Percentiles rank a stretch among this genome's conserved stretches.
phyloP scores from a whole-genome alignment of 1,139 yeast genomes.

The Suhomyces bribrorum region DNA sequence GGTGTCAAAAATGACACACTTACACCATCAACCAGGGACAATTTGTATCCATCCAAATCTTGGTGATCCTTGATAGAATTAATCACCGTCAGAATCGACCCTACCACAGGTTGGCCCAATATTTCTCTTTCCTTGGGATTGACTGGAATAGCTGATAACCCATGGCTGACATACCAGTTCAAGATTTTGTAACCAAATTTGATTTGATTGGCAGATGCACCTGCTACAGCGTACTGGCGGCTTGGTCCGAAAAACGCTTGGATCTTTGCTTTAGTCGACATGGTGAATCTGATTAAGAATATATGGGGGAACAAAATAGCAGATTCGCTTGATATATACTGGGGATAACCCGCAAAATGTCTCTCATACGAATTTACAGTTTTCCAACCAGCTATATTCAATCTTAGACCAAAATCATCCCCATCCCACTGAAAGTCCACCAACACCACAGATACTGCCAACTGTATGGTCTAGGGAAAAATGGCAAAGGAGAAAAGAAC shows the following conservation, averaged over 20 bases:
- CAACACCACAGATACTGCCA: no score
- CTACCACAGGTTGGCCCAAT: slow-evolving; percentile 44
- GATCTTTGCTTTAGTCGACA: slow-evolving; percentile 45
- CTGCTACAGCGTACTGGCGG: slow-evolving; percentile 67
- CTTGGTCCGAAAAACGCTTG: slow-evolving; percentile 52
- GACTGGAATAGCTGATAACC: slow-evolving; percentile 64
- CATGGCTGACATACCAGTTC: slow-evolving; percentile 63
- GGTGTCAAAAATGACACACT: slow-evolving; percentile 74
- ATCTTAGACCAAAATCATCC: no score
- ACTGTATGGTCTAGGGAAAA: no score
- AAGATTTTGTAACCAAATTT: slow-evolving; percentile 75
- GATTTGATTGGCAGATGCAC: slow-evolving; percentile 65
- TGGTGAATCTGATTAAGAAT: no score
- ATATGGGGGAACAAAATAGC: no score
- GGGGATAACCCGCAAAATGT: slow-evolving; percentile 2
- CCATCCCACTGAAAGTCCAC: no score
- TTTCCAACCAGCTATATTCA: no score
- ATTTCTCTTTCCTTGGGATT: slow-evolving; percentile 57
- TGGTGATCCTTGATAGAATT: slow-evolving; percentile 24
- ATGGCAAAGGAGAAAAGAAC: slow-evolving; percentile 50
- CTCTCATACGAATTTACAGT: neutral
- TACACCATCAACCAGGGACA: slow-evolving; percentile 41
- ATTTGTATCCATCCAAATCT: slow-evolving; percentile 28
- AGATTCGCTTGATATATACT: no score
- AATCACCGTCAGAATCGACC: slow-evolving; percentile 37